Conservation (phyloP, 305 asterid genomes). For the Plantago rigida region DNA sequence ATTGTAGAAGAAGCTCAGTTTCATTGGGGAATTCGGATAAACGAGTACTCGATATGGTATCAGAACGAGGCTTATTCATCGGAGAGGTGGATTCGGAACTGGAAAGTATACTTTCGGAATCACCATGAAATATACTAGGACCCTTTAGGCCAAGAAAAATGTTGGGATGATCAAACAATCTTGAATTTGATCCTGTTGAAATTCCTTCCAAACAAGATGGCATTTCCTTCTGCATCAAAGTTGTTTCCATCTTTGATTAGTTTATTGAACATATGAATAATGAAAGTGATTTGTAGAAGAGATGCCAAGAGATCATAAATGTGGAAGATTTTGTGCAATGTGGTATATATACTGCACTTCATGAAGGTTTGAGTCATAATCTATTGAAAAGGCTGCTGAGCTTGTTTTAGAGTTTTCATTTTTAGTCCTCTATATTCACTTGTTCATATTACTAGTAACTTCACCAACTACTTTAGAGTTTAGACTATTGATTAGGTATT, state of each 20-base stretch:
- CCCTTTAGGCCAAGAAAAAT: slow-evolving; percentile 23
- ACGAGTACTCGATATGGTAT: slow-evolving; percentile 24
- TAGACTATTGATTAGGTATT: too few species aligned
- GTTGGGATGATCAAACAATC: slow-evolving; percentile 27
- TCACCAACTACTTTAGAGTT: neutral
- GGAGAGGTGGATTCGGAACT: slow-evolving; percentile 29
- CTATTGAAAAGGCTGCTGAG: neutral
- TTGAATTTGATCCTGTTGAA: slow-evolving; percentile 22
- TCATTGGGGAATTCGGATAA: slow-evolving; percentile 33
- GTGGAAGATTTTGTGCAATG: slow-evolving; percentile 24
- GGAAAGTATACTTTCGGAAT: slow-evolving; percentile 19
- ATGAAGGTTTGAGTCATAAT: neutral
- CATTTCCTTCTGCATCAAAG: slow-evolving; percentile 39
- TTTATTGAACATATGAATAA: slow-evolving; percentile 28
- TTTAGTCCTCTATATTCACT: neutral
- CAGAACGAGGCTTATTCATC: slow-evolving; percentile 23
- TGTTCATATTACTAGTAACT: neutral
- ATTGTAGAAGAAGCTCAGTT: slow-evolving; percentile 23
- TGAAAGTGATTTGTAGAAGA: slow-evolving; percentile 17
- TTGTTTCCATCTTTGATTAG: slow-evolving; percentile 29
- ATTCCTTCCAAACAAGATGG: slow-evolving; percentile 29
- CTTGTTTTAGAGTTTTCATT: neutral
- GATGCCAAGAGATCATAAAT: slow-evolving; percentile 28
- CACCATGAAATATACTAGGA: neutral
- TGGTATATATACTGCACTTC: slow-evolving; percentile 31